A percentile compares a stretch with the other conserved stretches of the same genome.
Evolutionary conservation across 768 basidiomycete species (phyloP).

Genomic region (Lanmaoa pseudosensibilis): DNA sequence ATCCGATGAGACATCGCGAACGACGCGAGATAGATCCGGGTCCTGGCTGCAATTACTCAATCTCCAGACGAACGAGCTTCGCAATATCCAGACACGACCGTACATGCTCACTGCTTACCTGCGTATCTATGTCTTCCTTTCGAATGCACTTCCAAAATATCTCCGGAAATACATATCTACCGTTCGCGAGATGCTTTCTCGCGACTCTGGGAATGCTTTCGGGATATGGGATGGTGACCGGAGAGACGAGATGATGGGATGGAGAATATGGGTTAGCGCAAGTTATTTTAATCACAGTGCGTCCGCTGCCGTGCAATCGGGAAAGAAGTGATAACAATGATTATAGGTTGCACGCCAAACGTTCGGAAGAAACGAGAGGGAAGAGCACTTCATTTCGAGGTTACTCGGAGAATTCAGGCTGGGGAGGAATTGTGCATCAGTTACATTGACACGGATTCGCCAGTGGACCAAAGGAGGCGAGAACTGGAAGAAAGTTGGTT

Average conservation of each 20-base stretch:
- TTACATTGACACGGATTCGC: constrained; percentile 43
- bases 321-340: neutral
- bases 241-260: constrained; percentile 61
- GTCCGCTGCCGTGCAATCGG: constrained; percentile 5
- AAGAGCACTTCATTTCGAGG: constrained; percentile 48
- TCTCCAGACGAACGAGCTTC: constrained; percentile 59
- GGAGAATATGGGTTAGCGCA: constrained; percentile 58
- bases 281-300: constrained; percentile 72
- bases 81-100: constrained; percentile 46
- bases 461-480: constrained; percentile 38
- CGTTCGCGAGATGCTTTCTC: constrained; percentile 53
- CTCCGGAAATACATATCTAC: constrained; percentile 41
- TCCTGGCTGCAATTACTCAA: constrained; percentile 51
- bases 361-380: constrained; percentile 46
- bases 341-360: constrained; percentile 53
- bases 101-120: constrained; percentile 52
- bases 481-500: constrained; percentile 54
- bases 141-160: constrained; percentile 33
- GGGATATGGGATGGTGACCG: constrained; percentile 62
- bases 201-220: constrained; percentile 67
- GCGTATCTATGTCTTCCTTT: constrained; percentile 55
- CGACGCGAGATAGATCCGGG: constrained; percentile 3
- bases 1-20: constrained; percentile 1
- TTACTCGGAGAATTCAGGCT: constrained; percentile 39
- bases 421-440: constrained; percentile 62